phyloP scores from a whole-genome alignment of 345 rosid genomes.

The Raphanus sativus region DNA sequence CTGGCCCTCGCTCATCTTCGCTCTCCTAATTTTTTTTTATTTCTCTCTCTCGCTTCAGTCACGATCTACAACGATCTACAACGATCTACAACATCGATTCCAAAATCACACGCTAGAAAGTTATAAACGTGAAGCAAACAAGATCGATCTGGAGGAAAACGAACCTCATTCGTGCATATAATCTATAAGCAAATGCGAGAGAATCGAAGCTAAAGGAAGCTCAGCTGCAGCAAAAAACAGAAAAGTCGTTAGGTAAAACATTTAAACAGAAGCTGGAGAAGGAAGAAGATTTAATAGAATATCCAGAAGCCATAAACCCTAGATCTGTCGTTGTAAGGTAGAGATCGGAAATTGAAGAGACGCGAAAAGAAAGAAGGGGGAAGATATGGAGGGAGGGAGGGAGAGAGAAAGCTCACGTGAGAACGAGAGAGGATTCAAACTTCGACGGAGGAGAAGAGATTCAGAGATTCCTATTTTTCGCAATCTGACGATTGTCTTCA shows the following conservation, averaged over 20 bases:
- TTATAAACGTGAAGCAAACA: neutral
- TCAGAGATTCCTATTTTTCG: slow-evolving; percentile 20
- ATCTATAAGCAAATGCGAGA: slow-evolving; percentile 2
- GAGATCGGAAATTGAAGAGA: neutral
- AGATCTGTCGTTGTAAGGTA: slow-evolving; percentile 44
- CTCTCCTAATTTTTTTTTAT: neutral
- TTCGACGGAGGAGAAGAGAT: slow-evolving; percentile 38
- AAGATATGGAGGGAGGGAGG: neutral
- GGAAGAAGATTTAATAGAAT: slow-evolving; percentile 16
- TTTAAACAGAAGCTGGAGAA: neutral
- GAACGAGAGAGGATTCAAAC: slow-evolving; percentile 29
- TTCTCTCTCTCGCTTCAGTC: slow-evolving; percentile 39
- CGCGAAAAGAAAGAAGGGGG: slow-evolving; percentile 10
- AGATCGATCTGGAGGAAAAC: slow-evolving; percentile 33
- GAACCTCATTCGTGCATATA: slow-evolving; percentile 25
- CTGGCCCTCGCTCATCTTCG: slow-evolving; percentile 80
- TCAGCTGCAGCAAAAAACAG: slow-evolving; percentile 26
- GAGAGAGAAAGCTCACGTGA: slow-evolving; percentile 9
- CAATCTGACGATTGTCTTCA: slow-evolving; percentile 22
- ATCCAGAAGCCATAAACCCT: slow-evolving; percentile 38
- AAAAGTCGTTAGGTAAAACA: slow-evolving; percentile 6
- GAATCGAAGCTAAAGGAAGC: slow-evolving; percentile 25
- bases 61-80: slow-evolving; percentile 46
- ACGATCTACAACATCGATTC: neutral
- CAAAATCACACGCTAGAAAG: neutral